Evolutionary conservation across 768 basidiomycete genomes (phyloP).

Genomic region (Boletus subcaerulescens): DNA sequence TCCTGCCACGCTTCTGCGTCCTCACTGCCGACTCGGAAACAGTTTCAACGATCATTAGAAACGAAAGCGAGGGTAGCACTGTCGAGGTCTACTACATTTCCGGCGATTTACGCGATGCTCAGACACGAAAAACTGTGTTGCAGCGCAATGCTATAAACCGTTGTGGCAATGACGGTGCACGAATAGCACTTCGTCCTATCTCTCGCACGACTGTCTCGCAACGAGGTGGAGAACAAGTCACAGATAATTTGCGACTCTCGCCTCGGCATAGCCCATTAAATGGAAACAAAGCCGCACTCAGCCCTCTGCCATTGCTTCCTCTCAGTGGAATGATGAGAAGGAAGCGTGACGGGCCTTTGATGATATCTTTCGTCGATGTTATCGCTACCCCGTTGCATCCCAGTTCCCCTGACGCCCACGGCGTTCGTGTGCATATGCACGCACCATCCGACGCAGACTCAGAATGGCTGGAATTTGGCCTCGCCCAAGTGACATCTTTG

Average conservation of each 20-base stretch:
- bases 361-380: conserved; percentile 58
- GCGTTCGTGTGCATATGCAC: conserved; percentile 54
- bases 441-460: conserved; percentile 56
- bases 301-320: conserved; percentile 10
- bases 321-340: conserved; percentile 35
- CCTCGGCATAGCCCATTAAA: conserved; percentile 21
- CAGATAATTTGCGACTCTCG: conserved; percentile 19
- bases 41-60: conserved; percentile 55
- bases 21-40: conserved; percentile 64
- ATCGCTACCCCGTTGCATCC: conserved; percentile 50
- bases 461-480: conserved; percentile 77
- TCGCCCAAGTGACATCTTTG: conserved; percentile 43
- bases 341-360: conserved; percentile 52
- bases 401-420: conserved; percentile 47
- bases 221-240: conserved; percentile 19
- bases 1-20: conserved; percentile 67
- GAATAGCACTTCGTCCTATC: conserved; percentile 50
- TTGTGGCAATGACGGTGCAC: conserved; percentile 59
- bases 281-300: conserved; percentile 15
- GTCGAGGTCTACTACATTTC: conserved; percentile 63
- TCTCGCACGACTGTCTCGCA: conserved; percentile 23
- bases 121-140: conserved; percentile 61
- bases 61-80: conserved; percentile 49
- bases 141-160: conserved; percentile 57
- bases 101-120: conserved; percentile 56